Evolutionary conservation across 2,329 filamentous ascomycete genomes (phyloP).

Genomic region (Stromatinia cepivora): DNA sequence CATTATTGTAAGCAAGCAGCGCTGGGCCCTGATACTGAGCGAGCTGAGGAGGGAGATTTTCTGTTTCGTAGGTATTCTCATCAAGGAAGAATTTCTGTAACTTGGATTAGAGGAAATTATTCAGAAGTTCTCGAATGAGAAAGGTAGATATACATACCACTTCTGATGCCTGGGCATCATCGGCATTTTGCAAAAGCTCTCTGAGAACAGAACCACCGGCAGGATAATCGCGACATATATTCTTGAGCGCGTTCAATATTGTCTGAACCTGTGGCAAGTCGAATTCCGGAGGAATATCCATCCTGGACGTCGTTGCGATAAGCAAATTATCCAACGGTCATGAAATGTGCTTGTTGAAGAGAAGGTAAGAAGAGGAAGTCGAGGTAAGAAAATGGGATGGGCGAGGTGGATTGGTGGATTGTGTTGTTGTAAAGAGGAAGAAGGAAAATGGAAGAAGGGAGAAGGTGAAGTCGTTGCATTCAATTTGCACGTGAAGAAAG

Average conservation of each 20-base stretch:
- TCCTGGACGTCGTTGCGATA: background rate
- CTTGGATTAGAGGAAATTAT: conserved; percentile 4
- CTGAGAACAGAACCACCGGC: conserved; percentile 82
- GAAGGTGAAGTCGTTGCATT: background rate
- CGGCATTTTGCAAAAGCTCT: conserved; percentile 95
- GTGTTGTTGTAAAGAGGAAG: background rate
- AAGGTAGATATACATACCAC: conserved; percentile 48
- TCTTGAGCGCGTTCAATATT: conserved; percentile 38
- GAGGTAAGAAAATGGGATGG: background rate
- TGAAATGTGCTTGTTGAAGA: background rate
- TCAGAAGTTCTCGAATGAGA: background rate
- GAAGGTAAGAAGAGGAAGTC: background rate
- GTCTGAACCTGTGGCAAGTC: conserved; percentile 34
- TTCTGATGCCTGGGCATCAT: conserved; percentile 85
- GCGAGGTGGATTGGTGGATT: background rate
- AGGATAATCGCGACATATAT: conserved; percentile 54
- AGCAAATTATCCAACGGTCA: background rate
- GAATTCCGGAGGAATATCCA: conserved; percentile 2
- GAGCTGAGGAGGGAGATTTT: conserved; percentile 36
- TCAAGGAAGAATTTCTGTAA: conserved; percentile 38
- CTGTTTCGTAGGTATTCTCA: conserved; percentile 32
- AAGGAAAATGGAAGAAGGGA: background rate
- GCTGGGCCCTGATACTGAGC: conserved; percentile 41
- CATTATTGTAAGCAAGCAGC: conserved; percentile 42
- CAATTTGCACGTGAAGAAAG: background rate